Evolutionary conservation across 192 early-diverging fungal genomes (phyloP), one percentile per base, ranked within the genome.

Genomic region (Jimgerdemannia lactiflua): DNA sequence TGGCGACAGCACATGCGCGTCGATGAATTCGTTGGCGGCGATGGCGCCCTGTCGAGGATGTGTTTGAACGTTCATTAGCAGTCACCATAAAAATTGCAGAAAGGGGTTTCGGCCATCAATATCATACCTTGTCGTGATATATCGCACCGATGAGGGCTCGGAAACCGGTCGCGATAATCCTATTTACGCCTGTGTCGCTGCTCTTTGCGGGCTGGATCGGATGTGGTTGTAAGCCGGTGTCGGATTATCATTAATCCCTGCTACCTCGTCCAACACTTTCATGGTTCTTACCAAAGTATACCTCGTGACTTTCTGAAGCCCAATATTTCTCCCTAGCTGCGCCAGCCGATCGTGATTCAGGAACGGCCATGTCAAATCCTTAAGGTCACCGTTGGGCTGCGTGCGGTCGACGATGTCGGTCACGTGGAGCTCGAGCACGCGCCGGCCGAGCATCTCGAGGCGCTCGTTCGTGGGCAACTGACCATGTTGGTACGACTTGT

Each of bases 141-240:
- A 86, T 77, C 78, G 85, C 85, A 68, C 85, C 85, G 17, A 86
- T 77, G 71, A 86, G 77, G 6, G 85, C 85, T 70, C 81, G 75
- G 72, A 86, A 71, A 9, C 82, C 80, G n/a, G 81, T 78, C 39
- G 1, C 40, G 29, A 68, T 7, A 19, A 68, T 19, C 6, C 6
- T 10, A 19, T 20, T 2, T 18, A 14, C 19, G 6, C 67, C 67
- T 68, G 67, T 9, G 19, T 9, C 67, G 7, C 19, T 19, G 9
- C 9, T 68, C 6, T 18, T 41, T 18, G 67, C 29, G 67, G 67
- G 67, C 67, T 68, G 19, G 18, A 41, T 6, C 7, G 67, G 18
- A 20, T 7, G 40, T 14, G 67, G 40, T 14, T 6, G 6, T 59
- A 14, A 59, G 14, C 49, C 14, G 6, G 8, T 59, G 49, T 59